Evolutionary conservation across 805 yeast species (phyloP).

Genomic region (Nakazawaea laoshanensis): DNA sequence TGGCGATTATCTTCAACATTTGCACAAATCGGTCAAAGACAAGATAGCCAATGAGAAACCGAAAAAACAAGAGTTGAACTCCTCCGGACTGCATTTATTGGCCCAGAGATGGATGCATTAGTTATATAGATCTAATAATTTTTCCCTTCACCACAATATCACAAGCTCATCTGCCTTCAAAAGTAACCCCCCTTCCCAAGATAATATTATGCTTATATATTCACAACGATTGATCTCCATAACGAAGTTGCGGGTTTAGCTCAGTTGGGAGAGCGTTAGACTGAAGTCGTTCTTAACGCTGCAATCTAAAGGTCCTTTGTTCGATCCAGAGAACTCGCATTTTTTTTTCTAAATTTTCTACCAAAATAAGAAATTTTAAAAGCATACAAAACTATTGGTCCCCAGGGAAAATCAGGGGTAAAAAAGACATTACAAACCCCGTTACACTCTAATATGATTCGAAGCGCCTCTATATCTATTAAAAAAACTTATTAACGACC

Average conservation of each 20-base stretch:
- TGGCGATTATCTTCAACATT: constrained; percentile 54
- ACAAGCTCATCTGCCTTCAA: too few species aligned
- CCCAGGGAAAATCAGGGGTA: too few species aligned
- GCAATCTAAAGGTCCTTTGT: constrained; percentile 12
- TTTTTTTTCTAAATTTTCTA: too few species aligned
- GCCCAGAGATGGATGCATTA: constrained; percentile 8
- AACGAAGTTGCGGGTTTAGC: constrained; percentile 11
- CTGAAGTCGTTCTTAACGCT: constrained; percentile 11
- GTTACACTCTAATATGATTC: too few species aligned
- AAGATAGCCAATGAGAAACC: constrained; percentile 36
- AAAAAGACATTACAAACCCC: too few species aligned
- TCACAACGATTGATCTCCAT: constrained; percentile 1
- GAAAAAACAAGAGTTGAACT: not conserved
- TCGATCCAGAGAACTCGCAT: constrained; percentile 13
- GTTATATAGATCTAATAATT: not conserved
- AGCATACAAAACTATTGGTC: too few species aligned
- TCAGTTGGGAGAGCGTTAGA: constrained; percentile 13
- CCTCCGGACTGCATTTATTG: not conserved
- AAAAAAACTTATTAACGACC: too few species aligned
- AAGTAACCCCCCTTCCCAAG: too few species aligned
- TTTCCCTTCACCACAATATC: too few species aligned
- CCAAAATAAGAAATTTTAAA: too few species aligned
- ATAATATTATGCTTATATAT: constrained; percentile 4
- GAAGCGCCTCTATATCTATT: too few species aligned
- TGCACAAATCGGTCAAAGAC: constrained; percentile 57